Evolutionary conservation across 2,329 filamentous ascomycete species (phyloP).

Genomic region (Onygenales sp.): DNA sequence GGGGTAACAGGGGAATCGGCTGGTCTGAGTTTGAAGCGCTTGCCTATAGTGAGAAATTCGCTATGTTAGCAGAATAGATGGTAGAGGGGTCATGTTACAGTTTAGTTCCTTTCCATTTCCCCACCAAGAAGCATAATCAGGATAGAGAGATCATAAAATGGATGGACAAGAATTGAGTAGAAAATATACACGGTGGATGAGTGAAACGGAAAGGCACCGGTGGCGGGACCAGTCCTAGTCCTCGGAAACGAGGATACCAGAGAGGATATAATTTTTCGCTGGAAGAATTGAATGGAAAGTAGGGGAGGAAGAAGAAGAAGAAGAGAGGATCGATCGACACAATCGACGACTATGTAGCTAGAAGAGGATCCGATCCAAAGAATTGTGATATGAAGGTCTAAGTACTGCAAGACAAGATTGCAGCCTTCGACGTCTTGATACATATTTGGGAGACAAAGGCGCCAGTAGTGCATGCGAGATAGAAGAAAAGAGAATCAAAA

Average conservation of each 20-base stretch:
- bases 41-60: constrained; percentile 16
- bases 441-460: constrained; percentile 11
- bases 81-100: neutral
- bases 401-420: constrained; percentile 8
- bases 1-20: constrained; percentile 34
- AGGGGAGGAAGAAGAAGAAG: neutral
- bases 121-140: neutral
- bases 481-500: constrained; percentile 3
- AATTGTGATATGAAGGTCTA: constrained; percentile 12
- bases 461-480: constrained; percentile 11
- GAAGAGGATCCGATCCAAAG: constrained; percentile 10
- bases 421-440: constrained; percentile 15
- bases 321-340: constrained; percentile 4
- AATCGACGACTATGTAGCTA: constrained; percentile 10
- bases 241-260: neutral
- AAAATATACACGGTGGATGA: no score
- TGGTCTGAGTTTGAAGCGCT: constrained; percentile 26
- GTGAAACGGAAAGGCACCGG: no score
- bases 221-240: neutral
- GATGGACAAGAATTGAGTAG: neutral
- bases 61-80: constrained; percentile 1
- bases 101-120: neutral
- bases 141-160: neutral
- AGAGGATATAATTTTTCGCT: neutral
- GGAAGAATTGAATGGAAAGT: neutral